Evolutionary conservation across 2,329 filamentous ascomycete species (phyloP).

Genomic region (Hymenoscyphus linearis): DNA sequence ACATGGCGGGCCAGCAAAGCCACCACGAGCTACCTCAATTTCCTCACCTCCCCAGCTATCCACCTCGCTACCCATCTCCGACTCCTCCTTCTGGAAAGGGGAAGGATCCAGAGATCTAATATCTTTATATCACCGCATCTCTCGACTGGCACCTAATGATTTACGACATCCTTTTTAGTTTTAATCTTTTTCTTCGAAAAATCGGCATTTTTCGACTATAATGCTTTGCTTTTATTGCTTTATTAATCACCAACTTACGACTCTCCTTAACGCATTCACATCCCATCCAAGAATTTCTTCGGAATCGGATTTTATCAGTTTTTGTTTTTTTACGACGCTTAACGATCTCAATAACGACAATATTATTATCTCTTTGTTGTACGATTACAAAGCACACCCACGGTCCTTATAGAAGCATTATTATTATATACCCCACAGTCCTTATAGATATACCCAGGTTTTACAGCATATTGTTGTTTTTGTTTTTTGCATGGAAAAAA

Average conservation of each 20-base stretch:
- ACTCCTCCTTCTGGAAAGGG: slow-evolving; percentile 26
- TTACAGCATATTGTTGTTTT: slow-evolving; percentile 21
- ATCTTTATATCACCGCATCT: slow-evolving; percentile 8
- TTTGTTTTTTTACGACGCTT: slow-evolving; percentile 19
- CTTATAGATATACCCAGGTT: slow-evolving; percentile 24
- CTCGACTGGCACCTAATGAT: slow-evolving; percentile 9
- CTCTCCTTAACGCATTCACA: slow-evolving; percentile 17
- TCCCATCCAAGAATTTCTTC: background rate
- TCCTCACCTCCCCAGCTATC: slow-evolving; percentile 23
- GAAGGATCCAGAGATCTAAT: slow-evolving; percentile 30
- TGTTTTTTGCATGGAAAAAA: slow-evolving; percentile 3
- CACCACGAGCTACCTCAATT: slow-evolving; percentile 16
- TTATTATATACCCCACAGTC: slow-evolving; percentile 22
- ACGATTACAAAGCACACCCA: slow-evolving; percentile 26
- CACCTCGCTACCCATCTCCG: slow-evolving; percentile 25
- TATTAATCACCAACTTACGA: slow-evolving; percentile 10
- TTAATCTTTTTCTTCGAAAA: slow-evolving; percentile 14
- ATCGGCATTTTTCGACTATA: slow-evolving; percentile 21
- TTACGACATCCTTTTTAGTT: slow-evolving; percentile 15
- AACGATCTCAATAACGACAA: slow-evolving; percentile 27
- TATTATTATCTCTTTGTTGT: slow-evolving; percentile 22
- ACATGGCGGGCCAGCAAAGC: background rate
- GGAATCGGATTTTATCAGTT: background rate
- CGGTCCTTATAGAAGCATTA: background rate
- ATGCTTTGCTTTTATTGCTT: slow-evolving; percentile 14